phyloP scores from a whole-genome alignment of 495 filamentous ascomycete genomes.

The Parachaetomium inaequale region DNA sequence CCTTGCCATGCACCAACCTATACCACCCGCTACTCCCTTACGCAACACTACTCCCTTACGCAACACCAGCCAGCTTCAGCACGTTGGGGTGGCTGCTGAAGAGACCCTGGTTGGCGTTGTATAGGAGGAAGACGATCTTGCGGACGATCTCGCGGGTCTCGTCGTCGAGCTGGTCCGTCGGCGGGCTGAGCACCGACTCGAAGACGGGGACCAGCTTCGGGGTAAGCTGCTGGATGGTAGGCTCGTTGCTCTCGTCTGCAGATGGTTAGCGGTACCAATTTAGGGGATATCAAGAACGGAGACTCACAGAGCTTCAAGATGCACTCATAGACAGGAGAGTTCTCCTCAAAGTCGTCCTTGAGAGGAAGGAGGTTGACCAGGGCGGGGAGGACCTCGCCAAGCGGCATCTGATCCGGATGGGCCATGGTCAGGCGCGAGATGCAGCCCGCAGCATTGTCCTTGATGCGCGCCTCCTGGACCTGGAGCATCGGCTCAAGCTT shows the following conservation, averaged over 20 bases:
- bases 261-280: slow-evolving; percentile 14
- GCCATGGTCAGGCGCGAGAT: slow-evolving; percentile 86
- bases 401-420: slow-evolving; percentile 72
- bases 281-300: neutral
- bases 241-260: slow-evolving; percentile 66
- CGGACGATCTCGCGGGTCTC: slow-evolving; percentile 59
- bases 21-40: neutral
- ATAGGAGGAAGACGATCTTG: slow-evolving; percentile 28
- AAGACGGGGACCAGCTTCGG: slow-evolving; percentile 74
- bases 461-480: slow-evolving; percentile 66
- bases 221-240: slow-evolving; percentile 71
- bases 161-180: slow-evolving; percentile 78
- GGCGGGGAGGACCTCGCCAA: slow-evolving; percentile 74
- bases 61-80: slow-evolving; percentile 33
- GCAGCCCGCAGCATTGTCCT: slow-evolving; percentile 94
- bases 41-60: slow-evolving; percentile 12
- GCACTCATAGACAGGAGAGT: slow-evolving; percentile 84
- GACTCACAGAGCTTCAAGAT: slow-evolving; percentile 80
- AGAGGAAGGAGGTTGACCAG: slow-evolving; percentile 77
- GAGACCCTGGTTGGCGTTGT: slow-evolving; percentile 30
- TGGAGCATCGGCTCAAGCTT: slow-evolving; percentile 83
- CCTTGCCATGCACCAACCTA: slow-evolving; percentile 12
- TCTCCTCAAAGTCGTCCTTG: slow-evolving; percentile 95
- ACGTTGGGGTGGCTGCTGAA: slow-evolving; percentile 32
- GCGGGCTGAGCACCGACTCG: slow-evolving; percentile 70